These are phyloP conservation scores for Quillaja saponaria DNA, from an alignment of 306 rosid species.

Conservation along the genomic window DNA sequence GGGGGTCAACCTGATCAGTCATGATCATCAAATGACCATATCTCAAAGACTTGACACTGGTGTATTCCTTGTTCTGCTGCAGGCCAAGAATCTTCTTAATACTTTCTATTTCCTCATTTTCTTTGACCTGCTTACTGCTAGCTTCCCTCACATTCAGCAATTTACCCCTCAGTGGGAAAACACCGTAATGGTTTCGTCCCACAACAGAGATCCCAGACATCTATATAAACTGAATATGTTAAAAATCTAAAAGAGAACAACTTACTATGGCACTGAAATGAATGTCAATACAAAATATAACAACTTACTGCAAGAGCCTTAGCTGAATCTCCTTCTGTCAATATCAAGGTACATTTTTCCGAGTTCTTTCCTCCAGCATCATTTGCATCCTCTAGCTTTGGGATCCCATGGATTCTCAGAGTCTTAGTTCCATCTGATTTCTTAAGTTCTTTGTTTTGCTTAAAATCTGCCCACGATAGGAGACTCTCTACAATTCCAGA, in stretches of 20 bases:
- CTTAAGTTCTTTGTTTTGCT: constrained; percentile 83
- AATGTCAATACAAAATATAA: neutral
- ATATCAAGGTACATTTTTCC: constrained; percentile 82
- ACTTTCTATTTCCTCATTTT: constrained; percentile 86
- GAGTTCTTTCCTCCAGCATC: constrained; percentile 90
- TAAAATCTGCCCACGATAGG: constrained; percentile 91
- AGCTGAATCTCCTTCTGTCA: constrained; percentile 98
- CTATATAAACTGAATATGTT: constrained; percentile 35
- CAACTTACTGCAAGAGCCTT: constrained; percentile 95
- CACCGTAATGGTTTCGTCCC: constrained; percentile 90
- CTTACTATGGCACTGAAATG: neutral
- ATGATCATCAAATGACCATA: constrained; percentile 95
- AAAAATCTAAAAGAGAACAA: neutral
- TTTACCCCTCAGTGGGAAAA: constrained; percentile 90
- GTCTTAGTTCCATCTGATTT: constrained; percentile 94
- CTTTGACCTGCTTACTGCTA: constrained; percentile 68
- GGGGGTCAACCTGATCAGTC: constrained; percentile 89
- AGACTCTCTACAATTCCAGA: constrained; percentile 88
- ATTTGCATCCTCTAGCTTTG: constrained; percentile 92
- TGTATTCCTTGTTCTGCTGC: constrained; percentile 86
- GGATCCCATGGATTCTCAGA: constrained; percentile 72
- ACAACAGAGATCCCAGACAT: constrained; percentile 97
- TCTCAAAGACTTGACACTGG: constrained; percentile 67
- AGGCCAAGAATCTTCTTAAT: constrained; percentile 90
- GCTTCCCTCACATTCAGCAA: constrained; percentile 96